These are phyloP conservation scores for Xerocomellus amylosporus DNA, from an alignment of 768 basidiomycete species.

Conservation along the genomic window DNA sequence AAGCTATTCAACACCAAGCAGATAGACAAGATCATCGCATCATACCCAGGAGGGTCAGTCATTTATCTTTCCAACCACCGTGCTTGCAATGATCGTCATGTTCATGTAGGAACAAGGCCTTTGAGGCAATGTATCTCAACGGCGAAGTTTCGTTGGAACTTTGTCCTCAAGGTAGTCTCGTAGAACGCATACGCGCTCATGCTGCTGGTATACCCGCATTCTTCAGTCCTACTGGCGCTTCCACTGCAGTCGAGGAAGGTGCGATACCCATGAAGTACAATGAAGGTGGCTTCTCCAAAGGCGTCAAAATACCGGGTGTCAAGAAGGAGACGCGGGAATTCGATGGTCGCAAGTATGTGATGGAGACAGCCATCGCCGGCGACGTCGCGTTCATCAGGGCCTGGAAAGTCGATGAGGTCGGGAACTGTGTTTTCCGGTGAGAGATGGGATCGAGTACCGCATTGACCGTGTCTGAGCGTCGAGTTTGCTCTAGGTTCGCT, in stretches of 20 bases:
- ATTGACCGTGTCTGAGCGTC: not conserved
- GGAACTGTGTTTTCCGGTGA: conserved; percentile 88
- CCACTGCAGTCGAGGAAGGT: conserved; percentile 79
- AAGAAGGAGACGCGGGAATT: conserved; percentile 76
- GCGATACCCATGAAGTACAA: conserved; percentile 78
- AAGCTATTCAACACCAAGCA: conserved; percentile 72
- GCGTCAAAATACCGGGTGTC: conserved; percentile 69
- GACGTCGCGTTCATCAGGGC: conserved; percentile 86
- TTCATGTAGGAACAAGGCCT: conserved; percentile 72
- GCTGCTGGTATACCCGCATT: conserved; percentile 94
- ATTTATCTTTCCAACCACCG: not conserved
- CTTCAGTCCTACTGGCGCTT: conserved; percentile 87
- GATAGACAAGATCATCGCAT: conserved; percentile 80
- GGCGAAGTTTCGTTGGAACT: conserved; percentile 84
- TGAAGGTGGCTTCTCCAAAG: conserved; percentile 65
- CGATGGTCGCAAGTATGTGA: conserved; percentile 72
- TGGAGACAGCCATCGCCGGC: conserved; percentile 77
- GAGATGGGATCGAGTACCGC: not conserved
- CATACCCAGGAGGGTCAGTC: conserved; percentile 81
- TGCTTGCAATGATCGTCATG: not conserved
- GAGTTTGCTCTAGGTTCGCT: conserved; percentile 54
- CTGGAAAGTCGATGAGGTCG: conserved; percentile 90
- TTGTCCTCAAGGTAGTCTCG: conserved; percentile 88
- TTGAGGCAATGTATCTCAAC: conserved; percentile 75
- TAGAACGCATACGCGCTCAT: conserved; percentile 83